Evolutionary conservation across 2,329 filamentous ascomycete genomes (phyloP).

Genomic region (Neophaeococcomyces mojaviensis): DNA sequence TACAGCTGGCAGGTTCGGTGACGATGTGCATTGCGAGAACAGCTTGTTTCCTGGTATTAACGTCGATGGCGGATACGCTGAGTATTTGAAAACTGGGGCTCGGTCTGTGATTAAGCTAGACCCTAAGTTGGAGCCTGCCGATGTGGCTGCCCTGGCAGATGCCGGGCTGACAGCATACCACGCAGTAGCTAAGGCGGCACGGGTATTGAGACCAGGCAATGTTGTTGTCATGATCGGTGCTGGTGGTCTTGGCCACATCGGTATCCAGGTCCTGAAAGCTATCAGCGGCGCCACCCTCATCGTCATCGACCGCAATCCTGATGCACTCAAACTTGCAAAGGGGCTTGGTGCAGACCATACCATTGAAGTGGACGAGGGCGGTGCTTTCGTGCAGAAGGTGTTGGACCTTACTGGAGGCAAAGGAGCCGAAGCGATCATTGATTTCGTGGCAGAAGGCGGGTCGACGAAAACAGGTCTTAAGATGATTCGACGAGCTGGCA

Average conservation of each 20-base stretch:
- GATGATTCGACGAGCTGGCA: constrained; percentile 12
- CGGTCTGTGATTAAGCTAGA: constrained; percentile 14
- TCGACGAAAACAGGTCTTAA: constrained; percentile 12
- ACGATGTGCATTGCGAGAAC: constrained; percentile 14
- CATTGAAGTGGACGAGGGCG: constrained; percentile 7
- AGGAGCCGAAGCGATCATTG: constrained; percentile 14
- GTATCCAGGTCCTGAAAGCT: constrained; percentile 14
- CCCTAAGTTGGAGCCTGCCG: constrained; percentile 8
- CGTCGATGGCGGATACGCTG: constrained; percentile 12
- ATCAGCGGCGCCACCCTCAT: constrained; percentile 13
- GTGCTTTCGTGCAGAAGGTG: constrained; percentile 10
- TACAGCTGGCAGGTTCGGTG: constrained; percentile 11
- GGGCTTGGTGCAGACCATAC: constrained; percentile 12
- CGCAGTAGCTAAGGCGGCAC: constrained; percentile 12
- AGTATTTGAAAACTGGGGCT: constrained; percentile 11
- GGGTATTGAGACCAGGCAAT: constrained; percentile 8
- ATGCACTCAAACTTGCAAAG: constrained; percentile 11
- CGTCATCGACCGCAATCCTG: constrained; percentile 13
- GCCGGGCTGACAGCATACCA: constrained; percentile 14
- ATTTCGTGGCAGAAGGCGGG: constrained; percentile 16
- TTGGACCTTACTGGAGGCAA: constrained; percentile 11
- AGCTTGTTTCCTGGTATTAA: constrained; percentile 11
- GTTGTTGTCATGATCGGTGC: constrained; percentile 14
- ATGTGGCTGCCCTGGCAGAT: constrained; percentile 14
- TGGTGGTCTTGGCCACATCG: constrained; percentile 14